phyloP scores from a whole-genome alignment of 257 asterid species.

The Agastache rugosa region DNA sequence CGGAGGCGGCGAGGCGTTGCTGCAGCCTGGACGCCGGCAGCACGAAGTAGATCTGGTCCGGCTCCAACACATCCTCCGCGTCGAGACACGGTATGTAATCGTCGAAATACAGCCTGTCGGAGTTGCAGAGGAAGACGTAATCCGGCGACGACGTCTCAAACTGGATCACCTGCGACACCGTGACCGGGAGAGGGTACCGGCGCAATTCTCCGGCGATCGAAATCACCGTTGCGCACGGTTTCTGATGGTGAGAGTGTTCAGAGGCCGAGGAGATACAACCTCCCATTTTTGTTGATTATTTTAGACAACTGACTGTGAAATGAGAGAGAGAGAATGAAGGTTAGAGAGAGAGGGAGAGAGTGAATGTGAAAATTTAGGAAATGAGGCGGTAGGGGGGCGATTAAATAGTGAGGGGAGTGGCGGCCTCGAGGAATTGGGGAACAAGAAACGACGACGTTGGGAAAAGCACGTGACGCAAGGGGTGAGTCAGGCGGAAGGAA shows the following conservation, averaged over 20 bases:
- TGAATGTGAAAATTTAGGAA: conserved; percentile 16
- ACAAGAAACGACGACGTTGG: too few relatives aligned
- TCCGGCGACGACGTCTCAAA: conserved; percentile 29
- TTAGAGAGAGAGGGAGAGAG: conserved; percentile 16
- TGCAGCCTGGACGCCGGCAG: conserved; percentile 55
- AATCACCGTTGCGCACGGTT: conserved; percentile 53
- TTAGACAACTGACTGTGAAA: neutral
- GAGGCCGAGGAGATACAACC: conserved; percentile 39
- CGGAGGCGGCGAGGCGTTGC: conserved; percentile 61
- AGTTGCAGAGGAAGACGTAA: conserved; percentile 61
- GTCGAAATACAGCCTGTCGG: conserved; percentile 64
- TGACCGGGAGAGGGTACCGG: conserved; percentile 52
- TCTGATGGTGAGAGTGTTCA: conserved; percentile 23
- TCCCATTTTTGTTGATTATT: conserved; percentile 36
- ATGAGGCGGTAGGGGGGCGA: conserved; percentile 36
- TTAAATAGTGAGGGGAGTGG: neutral
- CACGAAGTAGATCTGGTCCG: conserved; percentile 70
- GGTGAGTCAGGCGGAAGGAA: conserved; percentile 36
- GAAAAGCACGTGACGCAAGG: conserved; percentile 35
- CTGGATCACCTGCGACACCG: conserved; percentile 55
- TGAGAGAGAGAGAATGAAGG: neutral
- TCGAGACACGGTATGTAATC: conserved; percentile 57
- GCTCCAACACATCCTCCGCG: conserved; percentile 44
- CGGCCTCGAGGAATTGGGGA: neutral
- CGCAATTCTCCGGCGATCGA: conserved; percentile 59